phyloP scores from a whole-genome alignment of 345 rosid species.

The Bruguiera parviflora region DNA sequence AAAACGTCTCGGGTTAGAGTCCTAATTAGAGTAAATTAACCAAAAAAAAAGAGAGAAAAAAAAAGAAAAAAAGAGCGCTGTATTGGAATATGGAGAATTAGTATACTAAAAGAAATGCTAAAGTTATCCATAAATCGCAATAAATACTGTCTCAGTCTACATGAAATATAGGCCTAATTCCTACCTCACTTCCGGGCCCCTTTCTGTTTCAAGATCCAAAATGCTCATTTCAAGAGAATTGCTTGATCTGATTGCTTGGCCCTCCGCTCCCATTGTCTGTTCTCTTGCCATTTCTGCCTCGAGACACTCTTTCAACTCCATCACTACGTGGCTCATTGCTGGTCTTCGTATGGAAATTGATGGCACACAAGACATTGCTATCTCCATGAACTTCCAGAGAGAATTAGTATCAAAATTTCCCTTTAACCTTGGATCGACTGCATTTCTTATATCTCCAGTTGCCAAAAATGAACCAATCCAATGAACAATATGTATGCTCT shows the following conservation, averaged over 20 bases:
- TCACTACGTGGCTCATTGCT: conserved; percentile 29
- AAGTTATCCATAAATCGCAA: no score
- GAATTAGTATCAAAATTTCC: conserved; percentile 32
- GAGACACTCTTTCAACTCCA: conserved; percentile 40
- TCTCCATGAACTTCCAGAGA: conserved; percentile 44
- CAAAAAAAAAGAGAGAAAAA: no score
- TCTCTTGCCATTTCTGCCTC: conserved; percentile 17
- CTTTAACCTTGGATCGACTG: conserved; percentile 38
- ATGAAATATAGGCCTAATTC: not conserved
- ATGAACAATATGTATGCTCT: conserved; percentile 28
- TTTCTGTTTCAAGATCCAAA: conserved; percentile 13
- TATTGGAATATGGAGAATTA: no score
- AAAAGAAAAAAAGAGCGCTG: no score
- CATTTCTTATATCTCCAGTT: conserved; percentile 32
- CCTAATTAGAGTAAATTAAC: no score
- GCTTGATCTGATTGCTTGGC: not conserved
- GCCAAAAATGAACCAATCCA: conserved; percentile 38
- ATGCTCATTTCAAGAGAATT: conserved; percentile 13
- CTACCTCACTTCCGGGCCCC: conserved; percentile 22
- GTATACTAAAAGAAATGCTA: no score
- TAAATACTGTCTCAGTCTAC: no score
- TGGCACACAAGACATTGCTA: conserved; percentile 39
- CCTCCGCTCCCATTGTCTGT: not conserved
- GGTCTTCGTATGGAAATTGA: conserved; percentile 32
- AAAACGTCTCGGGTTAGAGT: no score